phyloP scores from a whole-genome alignment of 164 flowering plant species.

The Nelumbo lutea region DNA sequence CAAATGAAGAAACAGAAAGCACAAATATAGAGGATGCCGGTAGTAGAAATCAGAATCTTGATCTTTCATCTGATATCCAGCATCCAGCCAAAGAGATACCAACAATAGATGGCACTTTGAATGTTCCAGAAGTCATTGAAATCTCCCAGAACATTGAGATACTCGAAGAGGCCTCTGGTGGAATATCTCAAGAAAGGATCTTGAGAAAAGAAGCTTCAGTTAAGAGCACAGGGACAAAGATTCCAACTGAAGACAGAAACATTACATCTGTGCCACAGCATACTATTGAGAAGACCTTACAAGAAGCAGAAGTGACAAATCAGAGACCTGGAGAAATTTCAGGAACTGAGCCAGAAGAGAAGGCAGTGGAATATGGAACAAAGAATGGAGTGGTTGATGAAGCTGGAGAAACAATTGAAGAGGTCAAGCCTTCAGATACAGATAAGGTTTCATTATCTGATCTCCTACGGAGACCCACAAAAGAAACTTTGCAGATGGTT shows the following conservation, averaged over 20 bases:
- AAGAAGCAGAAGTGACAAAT: constrained; percentile 9
- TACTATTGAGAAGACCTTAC: constrained; percentile 1
- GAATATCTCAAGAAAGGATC: constrained; percentile 15
- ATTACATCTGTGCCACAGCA: constrained; percentile 7
- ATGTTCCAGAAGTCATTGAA: constrained; percentile 10
- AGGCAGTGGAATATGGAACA: constrained; percentile 20
- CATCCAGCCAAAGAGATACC: constrained; percentile 6
- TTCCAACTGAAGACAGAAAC: constrained; percentile 12
- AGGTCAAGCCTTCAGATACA: constrained; percentile 9
- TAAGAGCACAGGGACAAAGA: constrained; percentile 9
- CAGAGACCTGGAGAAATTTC: constrained; percentile 15
- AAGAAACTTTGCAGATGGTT: constrained; percentile 19
- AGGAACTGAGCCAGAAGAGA: constrained; percentile 12
- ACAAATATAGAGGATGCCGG: constrained; percentile 1
- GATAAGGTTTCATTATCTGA: constrained; percentile 18
- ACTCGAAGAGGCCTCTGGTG: constrained; percentile 11
- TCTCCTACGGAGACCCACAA: constrained; percentile 23
- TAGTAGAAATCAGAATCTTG: constrained; percentile 3
- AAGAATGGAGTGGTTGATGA: constrained; percentile 6
- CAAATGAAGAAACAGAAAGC: constrained; percentile 3
- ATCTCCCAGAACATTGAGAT: constrained; percentile 13
- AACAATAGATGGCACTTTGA: constrained; percentile 11
- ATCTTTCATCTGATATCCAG: constrained; percentile 10
- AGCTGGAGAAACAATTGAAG: constrained; percentile 12
- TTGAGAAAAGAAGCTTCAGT: constrained; percentile 8